Base-by-base conservation (phyloP, 495 filamentous ascomycete species). In the Hypomontagnella submonticulosa region DNA sequence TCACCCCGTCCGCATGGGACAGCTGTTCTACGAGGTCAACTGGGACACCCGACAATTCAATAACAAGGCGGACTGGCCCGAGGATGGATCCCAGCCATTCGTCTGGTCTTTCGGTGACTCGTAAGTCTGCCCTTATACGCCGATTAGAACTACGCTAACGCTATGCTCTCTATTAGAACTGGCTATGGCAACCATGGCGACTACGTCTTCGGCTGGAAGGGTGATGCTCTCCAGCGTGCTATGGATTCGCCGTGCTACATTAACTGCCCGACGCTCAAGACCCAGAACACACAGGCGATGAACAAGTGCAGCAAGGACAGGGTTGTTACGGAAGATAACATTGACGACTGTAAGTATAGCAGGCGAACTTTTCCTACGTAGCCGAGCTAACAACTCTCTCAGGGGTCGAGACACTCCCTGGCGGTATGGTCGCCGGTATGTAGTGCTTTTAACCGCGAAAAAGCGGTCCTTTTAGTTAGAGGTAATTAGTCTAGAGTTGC, bases 131-230 rank as follows among this genome's bases (percentile, higher is more conserved):
- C 43, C 4, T 36, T 34, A 59, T 15, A 1, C 33, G 9, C 1
- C 3, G 33, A 3, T n/a, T 1, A 36, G n/a, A 50, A 4, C 1
- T 0, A 50, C 5, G 16, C 30, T 50, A 33, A 33, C 30, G 10
- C 33, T 16, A 50, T 34, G 15, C 10, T 34, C 30, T 16, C 16
- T 12, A 33, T 15, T 11, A 36, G 47, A 27, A 50, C 47, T 8
- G 47, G 47, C 11, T 50, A 50, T n/a, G 47, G 69, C 2, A 66
- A 66, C 33, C 71, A 76, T 56, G 74, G 69, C 27, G 71, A 76
- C 50, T 74, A 75, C 18, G 62, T 75, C 0, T 75, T 75, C 40
- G 70, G 74, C 15, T 75, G 74, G 73, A 75, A 76, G 62, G 69
- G 51, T 13, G 60, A 74, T 48, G 61, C 62, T 19, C 53, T 73